Evolutionary conservation across 352 stramenopile genomes (phyloP).

Genomic region (Elongisporangium undulatum): DNA sequence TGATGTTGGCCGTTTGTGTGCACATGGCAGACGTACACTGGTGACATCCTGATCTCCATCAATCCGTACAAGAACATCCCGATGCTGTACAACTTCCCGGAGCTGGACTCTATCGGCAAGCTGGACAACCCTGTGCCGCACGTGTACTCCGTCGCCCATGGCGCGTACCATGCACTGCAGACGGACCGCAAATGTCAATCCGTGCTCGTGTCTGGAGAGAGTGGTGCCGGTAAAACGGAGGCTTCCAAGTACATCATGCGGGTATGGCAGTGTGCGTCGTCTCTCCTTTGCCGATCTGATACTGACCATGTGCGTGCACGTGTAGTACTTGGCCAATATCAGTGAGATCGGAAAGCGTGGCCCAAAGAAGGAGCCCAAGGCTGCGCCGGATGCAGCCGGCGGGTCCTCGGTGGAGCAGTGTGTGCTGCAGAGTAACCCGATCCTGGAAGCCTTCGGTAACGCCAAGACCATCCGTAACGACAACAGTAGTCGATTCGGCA

Average conservation of each 20-base stretch:
- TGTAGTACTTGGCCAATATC: conserved; percentile 86
- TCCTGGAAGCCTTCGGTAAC: conserved; percentile 92
- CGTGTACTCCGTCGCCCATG: conserved; percentile 82
- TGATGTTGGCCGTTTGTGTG: neutral
- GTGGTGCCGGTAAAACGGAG: conserved; percentile 85
- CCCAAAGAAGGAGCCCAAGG: conserved; percentile 59
- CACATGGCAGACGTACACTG: conserved; percentile 82
- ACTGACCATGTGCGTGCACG: conserved; percentile 3
- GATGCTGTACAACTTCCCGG: conserved; percentile 89
- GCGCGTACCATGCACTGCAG: conserved; percentile 75
- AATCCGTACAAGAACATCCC: conserved; percentile 96
- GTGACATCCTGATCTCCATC: conserved; percentile 95
- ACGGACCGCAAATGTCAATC: conserved; percentile 83
- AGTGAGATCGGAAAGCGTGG: conserved; percentile 84
- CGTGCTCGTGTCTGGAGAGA: conserved; percentile 84
- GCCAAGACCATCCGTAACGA: conserved; percentile 95
- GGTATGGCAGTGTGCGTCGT: conserved; percentile 21
- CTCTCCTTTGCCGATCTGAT: conserved; percentile 1
- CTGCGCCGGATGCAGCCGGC: conserved; percentile 38
- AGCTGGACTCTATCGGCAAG: conserved; percentile 84
- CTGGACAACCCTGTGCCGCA: conserved; percentile 83
- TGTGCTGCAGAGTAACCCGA: conserved; percentile 90
- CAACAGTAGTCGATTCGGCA: conserved; percentile 96
- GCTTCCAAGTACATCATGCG: conserved; percentile 91
- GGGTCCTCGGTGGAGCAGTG: conserved; percentile 86